phyloP scores from a whole-genome alignment of 2,329 filamentous ascomycete genomes.

The Chaetomiaceae sp. region DNA sequence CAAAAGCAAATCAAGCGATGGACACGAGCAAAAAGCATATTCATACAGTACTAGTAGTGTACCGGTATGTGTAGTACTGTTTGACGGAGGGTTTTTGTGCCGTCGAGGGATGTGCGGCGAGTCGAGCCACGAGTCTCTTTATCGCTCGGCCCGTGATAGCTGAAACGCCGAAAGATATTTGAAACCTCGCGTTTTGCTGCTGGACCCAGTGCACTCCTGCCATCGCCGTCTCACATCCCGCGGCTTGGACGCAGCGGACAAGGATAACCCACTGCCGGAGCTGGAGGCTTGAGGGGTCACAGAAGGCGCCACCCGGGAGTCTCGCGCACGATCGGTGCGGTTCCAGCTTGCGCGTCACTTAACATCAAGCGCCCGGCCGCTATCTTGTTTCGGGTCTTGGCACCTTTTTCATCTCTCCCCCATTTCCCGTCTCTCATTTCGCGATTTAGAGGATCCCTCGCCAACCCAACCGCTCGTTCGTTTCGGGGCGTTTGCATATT shows the following conservation, averaged over 20 bases:
- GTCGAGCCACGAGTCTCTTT: no score
- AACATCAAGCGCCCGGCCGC: background rate
- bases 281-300: background rate
- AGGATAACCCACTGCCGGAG: conserved; percentile 1
- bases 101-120: no score
- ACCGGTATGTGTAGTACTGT: no score
- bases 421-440: background rate
- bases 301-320: conserved; percentile 2
- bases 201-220: conserved; percentile 12
- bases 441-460: no score
- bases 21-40: no score
- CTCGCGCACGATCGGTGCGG: conserved; percentile 2
- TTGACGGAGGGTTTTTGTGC: no score
- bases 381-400: conserved; percentile 14
- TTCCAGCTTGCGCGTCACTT: no score
- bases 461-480: background rate
- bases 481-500: background rate
- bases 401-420: conserved; percentile 4
- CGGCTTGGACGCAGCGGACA: background rate
- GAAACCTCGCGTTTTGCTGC: conserved; percentile 17
- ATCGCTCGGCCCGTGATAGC: conserved; percentile 4
- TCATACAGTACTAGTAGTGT: no score
- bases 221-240: conserved; percentile 11
- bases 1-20: no score
- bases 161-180: conserved; percentile 18